These are phyloP conservation scores for Coemansia sp. DNA, from an alignment of 192 early-diverging fungal species.

Conservation along the genomic window DNA sequence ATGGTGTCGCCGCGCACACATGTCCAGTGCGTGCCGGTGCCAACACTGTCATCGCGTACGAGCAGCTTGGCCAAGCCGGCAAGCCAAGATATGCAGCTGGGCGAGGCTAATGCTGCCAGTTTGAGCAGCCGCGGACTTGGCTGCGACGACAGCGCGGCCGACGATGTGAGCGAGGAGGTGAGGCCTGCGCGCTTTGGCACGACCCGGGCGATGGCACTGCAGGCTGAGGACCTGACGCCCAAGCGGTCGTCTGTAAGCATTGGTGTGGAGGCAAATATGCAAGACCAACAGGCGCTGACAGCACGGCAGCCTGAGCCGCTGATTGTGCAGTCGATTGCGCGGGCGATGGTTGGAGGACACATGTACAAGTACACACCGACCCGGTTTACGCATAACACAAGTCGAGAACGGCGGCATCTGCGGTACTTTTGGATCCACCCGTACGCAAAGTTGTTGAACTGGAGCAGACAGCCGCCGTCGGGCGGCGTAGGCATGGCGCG, in stretches of 20 bases:
- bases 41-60: slow-evolving; percentile 19
- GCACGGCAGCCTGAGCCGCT: slow-evolving; percentile 58
- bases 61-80: slow-evolving; percentile 9
- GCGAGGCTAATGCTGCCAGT: not conserved
- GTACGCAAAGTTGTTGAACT: slow-evolving; percentile 76
- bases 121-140: slow-evolving; percentile 16
- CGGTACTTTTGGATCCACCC: slow-evolving; percentile 84
- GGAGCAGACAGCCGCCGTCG: slow-evolving; percentile 65
- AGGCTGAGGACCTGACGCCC: not conserved
- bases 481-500: slow-evolving; percentile 28
- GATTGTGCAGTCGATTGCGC: slow-evolving; percentile 69
- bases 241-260: slow-evolving; percentile 30
- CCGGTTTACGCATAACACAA: slow-evolving; percentile 48
- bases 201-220: not conserved
- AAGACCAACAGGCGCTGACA: slow-evolving; percentile 16
- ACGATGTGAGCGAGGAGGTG: not conserved
- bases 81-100: not conserved
- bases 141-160: slow-evolving; percentile 13
- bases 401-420: slow-evolving; percentile 62
- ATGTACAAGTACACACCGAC: slow-evolving; percentile 72
- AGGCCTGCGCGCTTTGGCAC: not conserved
- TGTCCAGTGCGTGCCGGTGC: slow-evolving; percentile 34
- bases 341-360: slow-evolving; percentile 77
- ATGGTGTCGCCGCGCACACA: slow-evolving; percentile 51
- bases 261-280: slow-evolving; percentile 22